A percentile compares a stretch with the other conserved stretches of the same genome.
Evolutionary conservation across 352 stramenopile species (phyloP).

Genomic region (Globisporangium takayamanum): DNA sequence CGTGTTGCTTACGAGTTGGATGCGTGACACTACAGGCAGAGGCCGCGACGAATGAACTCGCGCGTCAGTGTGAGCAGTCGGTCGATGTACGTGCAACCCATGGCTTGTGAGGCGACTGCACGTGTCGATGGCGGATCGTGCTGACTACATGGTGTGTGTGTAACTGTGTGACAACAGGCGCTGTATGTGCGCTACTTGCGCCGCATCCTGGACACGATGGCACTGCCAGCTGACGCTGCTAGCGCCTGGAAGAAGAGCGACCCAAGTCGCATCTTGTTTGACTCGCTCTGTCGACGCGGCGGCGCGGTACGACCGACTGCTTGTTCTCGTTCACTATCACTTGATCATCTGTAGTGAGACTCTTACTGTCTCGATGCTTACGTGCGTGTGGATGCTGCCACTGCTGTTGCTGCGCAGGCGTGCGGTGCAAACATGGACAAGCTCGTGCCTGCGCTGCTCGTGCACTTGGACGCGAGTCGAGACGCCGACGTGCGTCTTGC

Average conservation of each 20-base stretch:
- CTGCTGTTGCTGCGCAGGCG: slow-evolving; percentile 22
- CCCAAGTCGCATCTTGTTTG: slow-evolving; percentile 59
- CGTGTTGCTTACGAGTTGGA: not conserved
- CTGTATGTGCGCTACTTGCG: slow-evolving; percentile 52
- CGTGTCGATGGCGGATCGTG: not conserved
- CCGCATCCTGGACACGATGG: slow-evolving; percentile 49
- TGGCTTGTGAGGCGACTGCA: not conserved
- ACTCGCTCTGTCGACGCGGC: slow-evolving; percentile 65
- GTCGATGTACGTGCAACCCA: slow-evolving; percentile 31
- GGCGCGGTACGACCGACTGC: slow-evolving; percentile 30
- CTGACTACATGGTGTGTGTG: not conserved
- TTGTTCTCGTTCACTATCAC: too few species aligned
- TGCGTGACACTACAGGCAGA: slow-evolving; percentile 25
- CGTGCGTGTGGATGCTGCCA: not conserved
- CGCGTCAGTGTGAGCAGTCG: slow-evolving; percentile 19
- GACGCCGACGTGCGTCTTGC: slow-evolving; percentile 72
- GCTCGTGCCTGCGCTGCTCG: slow-evolving; percentile 55
- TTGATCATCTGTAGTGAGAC: not conserved
- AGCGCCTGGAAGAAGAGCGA: slow-evolving; percentile 58
- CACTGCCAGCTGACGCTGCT: slow-evolving; percentile 28
- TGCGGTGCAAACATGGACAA: slow-evolving; percentile 49
- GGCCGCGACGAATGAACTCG: slow-evolving; percentile 27
- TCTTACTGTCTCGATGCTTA: not conserved
- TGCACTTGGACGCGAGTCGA: slow-evolving; percentile 55
- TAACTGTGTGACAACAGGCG: slow-evolving; percentile 17